Evolutionary conservation across 2,329 filamentous ascomycete genomes (phyloP), one percentile per base, ranked within the genome.

Genomic region (Xylaria sp.): DNA sequence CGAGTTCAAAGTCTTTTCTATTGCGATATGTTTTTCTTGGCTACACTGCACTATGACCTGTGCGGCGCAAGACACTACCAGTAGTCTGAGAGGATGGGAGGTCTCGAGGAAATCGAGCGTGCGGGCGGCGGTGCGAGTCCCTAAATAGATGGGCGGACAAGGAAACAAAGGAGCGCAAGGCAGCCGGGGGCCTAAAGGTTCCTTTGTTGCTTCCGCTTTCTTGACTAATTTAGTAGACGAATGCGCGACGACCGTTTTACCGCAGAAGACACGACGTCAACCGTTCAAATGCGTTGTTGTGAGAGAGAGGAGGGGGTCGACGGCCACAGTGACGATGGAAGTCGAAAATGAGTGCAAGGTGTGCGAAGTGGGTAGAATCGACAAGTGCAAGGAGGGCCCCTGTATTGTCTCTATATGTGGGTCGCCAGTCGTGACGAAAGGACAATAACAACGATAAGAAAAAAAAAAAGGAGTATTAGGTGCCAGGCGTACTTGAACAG

Each of bases 31-130:
- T 72, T 74, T 75, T 70, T 70, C 68, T 73, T 74, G 73, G 67
- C 72, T 76, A 77, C 78, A 80, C 77, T 76, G 75, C 77, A 78
- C 76, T 74, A 76, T 75, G 75, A 74, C 76, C 77, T 74, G 78
- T 77, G 77, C 75, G 74, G 74, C 71, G 73, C 68, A 67, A 70
- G 72, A 57, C 66, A 73, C 69, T 70, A 65, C 57, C 64, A 66
- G 41, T 34, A 20, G 61, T 54, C 58, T 63, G 51, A 25, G 65
- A 52, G 20, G 71, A 66, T 72, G 51, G 66, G 69, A 46, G 44
- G 25, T 60, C 8, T 25, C 52, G 68, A 25, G 60, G 54, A 72
- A 58, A 52, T 70, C 54, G 70, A 65, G 54, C 39, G 73, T 62
- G 68, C 68, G 56, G 71, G 70, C 63, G 64, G 68, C 56, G 64